A percentile compares a stretch with the other conserved stretches of the same genome.
Conservation (phyloP, 257 asterid genomes). For the Euphrasia confusa region DNA sequence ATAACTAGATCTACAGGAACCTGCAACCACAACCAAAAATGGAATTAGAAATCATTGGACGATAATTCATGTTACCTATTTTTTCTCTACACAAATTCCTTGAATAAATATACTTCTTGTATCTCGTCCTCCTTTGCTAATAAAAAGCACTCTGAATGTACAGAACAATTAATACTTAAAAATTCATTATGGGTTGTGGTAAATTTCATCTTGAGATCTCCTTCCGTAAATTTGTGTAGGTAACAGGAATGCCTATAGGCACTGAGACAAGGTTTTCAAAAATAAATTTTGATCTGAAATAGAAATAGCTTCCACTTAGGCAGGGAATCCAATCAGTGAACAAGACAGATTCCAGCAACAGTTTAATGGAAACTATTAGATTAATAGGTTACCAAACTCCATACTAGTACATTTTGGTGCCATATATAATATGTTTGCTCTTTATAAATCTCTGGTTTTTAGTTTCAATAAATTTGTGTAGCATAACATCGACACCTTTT, state of each 20-base stretch:
- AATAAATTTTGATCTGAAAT: background rate
- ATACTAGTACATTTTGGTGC: too few relatives aligned
- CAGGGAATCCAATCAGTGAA: too few relatives aligned
- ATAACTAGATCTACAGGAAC: constrained; percentile 97
- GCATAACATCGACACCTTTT: too few relatives aligned
- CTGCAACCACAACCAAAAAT: constrained; percentile 39
- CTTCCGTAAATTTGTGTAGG: background rate
- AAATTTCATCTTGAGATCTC: background rate
- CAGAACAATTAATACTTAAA: background rate
- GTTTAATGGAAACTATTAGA: too few relatives aligned
- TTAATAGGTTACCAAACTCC: too few relatives aligned
- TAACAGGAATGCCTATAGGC: background rate
- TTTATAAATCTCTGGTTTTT: too few relatives aligned
- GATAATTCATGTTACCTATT: background rate
- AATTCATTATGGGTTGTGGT: background rate
- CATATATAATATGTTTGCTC: too few relatives aligned
- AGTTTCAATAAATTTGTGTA: too few relatives aligned
- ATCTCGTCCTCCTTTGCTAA: background rate
- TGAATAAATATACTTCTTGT: background rate
- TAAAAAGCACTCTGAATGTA: background rate
- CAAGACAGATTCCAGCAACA: too few relatives aligned
- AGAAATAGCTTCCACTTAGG: too few relatives aligned
- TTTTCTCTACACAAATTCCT: background rate
- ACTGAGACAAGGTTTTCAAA: background rate
- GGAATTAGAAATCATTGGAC: constrained; percentile 15